phyloP scores from a whole-genome alignment of 495 filamentous ascomycete species.

The Penicillium cinerascens region DNA sequence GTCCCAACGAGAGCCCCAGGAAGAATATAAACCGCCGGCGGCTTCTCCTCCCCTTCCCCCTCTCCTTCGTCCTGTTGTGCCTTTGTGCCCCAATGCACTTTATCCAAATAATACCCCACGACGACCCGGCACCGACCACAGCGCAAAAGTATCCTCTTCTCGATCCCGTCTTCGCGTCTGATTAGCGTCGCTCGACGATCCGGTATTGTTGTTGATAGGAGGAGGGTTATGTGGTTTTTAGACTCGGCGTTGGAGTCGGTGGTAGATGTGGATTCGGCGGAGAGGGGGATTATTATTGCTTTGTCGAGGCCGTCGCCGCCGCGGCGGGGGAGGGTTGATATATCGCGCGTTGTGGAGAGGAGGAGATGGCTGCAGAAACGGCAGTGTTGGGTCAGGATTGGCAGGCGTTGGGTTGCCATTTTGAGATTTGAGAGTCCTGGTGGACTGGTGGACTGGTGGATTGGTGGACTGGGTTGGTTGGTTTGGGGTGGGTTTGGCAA shows the following conservation, averaged over 20 bases:
- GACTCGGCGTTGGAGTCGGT: not conserved
- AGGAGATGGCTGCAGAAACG: conserved; percentile 67
- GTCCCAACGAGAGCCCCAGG: conserved; percentile 54
- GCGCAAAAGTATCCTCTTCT: conserved; percentile 59
- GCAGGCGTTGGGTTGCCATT: conserved; percentile 18
- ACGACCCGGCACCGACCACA: conserved; percentile 63
- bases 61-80: not conserved
- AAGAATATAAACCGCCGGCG: conserved; percentile 58
- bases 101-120: conserved; percentile 57
- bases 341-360: conserved; percentile 58
- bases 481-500: not conserved
- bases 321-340: conserved; percentile 55
- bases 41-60: conserved; percentile 21
- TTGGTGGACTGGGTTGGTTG: not conserved
- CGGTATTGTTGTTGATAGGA: conserved; percentile 44
- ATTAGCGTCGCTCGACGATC: conserved; percentile 54
- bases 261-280: not conserved
- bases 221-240: conserved; percentile 42
- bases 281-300: conserved; percentile 28
- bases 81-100: conserved; percentile 28
- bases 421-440: too few species aligned
- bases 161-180: conserved; percentile 64
- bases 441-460: too few species aligned
- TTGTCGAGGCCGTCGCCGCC: conserved; percentile 22
- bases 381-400: conserved; percentile 69